Base-by-base conservation (phyloP, 2,329 filamentous ascomycete genomes). In the Pseudogymnoascus sp. region DNA sequence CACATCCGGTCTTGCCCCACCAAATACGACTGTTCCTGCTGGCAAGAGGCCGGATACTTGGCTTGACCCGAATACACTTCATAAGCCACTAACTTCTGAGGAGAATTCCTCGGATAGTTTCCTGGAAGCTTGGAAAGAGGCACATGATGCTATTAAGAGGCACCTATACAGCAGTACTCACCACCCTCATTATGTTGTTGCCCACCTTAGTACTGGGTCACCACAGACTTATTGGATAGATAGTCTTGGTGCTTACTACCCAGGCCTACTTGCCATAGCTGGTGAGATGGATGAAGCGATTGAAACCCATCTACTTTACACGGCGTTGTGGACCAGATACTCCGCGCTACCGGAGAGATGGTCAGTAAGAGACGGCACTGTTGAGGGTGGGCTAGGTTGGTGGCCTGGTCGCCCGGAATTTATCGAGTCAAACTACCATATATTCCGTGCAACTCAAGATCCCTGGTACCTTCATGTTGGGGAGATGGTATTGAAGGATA, bases 381-480 rank as follows among this genome's bases (percentile, higher is more conserved):
- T 97, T 56, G 95, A 97, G 72, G 86, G 88, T 16, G 91, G 91
- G 8, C 84, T 97, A 26, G 86, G 88, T 10, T 97, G 95, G 91
- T 99, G 96, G 90, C 91, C 91, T 10, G 91, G 96, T 21, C 86
- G 95, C 24, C 95, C 95, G 4, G 95, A 99, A 74, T 97, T 97
- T 72, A 92, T 97, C 68, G 95, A 99, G 76, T 97, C 92, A 1
- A 96, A 90, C 0, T 99, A 96, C 76, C 91, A 97, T 72, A 80
- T 99, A n/a, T 97, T 96, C 74, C 88, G 90, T 61, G 93, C 93
- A 1, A 97, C 95, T 0, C 85, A 88, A 69, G 95, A 99, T 74
- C 93, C 93, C 0, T 99, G 93, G 93, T 97, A 97, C 75, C 80
- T 97, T 4, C 88, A 97, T 72, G 90, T 96, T 19, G 95, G 93